Base-by-base conservation (phyloP, 257 asterid species). In the Linaria vulgaris region DNA sequence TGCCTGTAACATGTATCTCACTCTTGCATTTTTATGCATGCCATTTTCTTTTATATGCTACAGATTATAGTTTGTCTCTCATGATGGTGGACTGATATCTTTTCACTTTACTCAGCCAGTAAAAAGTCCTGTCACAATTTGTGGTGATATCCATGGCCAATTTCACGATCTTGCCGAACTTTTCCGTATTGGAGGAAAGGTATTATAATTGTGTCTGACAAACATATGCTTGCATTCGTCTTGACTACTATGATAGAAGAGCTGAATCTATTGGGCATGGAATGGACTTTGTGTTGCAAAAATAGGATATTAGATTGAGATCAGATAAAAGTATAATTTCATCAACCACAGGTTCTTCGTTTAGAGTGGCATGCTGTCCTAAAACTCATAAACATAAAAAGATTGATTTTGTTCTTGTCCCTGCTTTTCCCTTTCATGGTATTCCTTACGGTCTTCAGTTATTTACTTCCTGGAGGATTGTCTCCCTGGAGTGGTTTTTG, bases 81-180 rank as follows among this genome's bases (percentile, higher is more conserved):
- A 20, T 55, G 41, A 71, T 49, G 59, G 72, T 61, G 23, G 19
- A 54, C 57, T 74, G 30, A 48, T 61, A 64, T 59, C 49, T 39
- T 64, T 66, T 23, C 71, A 30, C 69, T 78, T 12, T 39, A 10
- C 76, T 85, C 90, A 83, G 90, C 90, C 90, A 11, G 90, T 83
- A 50, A 78, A 65, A 74, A 83, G 87, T 56, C 90, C 90, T 3
- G 87, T 83, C 61, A 83, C 90, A 49, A 80, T 83, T 61, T 80
- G 87, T 74, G 90, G 90, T 78, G 90, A 83, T 77, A 83, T 83
- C 74, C 90, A 83, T 70, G 90, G 90, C 55, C 87, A 83, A 67
- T 83, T 83, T 70, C 90, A 83, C 70, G 90, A 83, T 74, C 87
- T 83, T 44, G 87, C 85, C 0, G 87, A 83, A 76, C 85, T 83